Base-by-base conservation (phyloP, 2,329 filamentous ascomycete species). In the Hymenoscyphus scutula region DNA sequence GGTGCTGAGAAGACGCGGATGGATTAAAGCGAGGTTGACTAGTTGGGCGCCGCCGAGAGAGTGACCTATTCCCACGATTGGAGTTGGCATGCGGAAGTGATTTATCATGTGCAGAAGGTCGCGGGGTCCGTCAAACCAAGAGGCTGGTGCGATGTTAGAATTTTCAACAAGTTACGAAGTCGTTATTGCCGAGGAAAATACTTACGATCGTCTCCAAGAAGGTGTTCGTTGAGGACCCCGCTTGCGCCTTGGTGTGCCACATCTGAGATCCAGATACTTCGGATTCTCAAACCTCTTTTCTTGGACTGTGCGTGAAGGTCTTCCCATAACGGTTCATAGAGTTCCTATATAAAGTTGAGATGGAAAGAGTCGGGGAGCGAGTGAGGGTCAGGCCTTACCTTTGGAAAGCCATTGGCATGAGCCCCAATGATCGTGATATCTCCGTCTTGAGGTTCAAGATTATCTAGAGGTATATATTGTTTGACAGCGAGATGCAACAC, bases 291-390 rank as follows among this genome's bases (percentile, higher is more conserved):
- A 19, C 86, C 87, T 61, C 81, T 78, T 15, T 76, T 73, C 67
- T 83, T 82, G 5, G 87, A 79, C 19, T 81, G 78, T 19, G 80
- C 76, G 68, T 90, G 80, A 1, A 97, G 79, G 58, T 97, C 91
- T 63, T 94, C 91, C 90, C 92, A 97, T 0, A 97, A 79, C 0
- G 94, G 90, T 71, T 97, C 93, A 73, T 97, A 97, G 1, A 97
- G 77, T 80, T 98, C 94, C 89, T 92, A 61, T 1, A 58, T 15
- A 11, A 27, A 15, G 17, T 34, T 57, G 55, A 57, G 55, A 37
- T 27, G 13, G 17, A 5, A 13, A 41, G 3, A 13, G 2, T 25
- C 15, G 25, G 11, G 19, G 15, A n/a, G 7, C 19, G 6, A 55
- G 27, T 56, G 27, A 13, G 53, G 32, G 3, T 30, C n/a, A 25